A percentile compares a stretch with the other conserved stretches of the same genome.
Evolutionary conservation across 169 alveolate genomes (phyloP).

Genomic region (Eimeria necatrix): DNA sequence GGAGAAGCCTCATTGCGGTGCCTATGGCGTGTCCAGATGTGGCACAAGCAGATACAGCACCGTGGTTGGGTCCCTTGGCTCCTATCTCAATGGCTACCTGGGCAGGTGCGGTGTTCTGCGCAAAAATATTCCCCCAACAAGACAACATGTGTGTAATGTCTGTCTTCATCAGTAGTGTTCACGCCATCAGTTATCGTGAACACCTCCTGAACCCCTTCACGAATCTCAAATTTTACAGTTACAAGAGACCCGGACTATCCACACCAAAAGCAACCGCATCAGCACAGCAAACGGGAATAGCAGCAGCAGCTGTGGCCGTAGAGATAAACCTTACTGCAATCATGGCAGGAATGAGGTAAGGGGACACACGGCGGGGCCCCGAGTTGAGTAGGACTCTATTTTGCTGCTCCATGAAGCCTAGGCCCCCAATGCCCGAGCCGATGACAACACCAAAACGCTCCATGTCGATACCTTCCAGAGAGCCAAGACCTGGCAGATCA

Average conservation of each 20-base stretch:
- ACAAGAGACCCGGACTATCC: neutral
- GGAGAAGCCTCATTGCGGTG: conserved; percentile 85
- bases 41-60: conserved; percentile 90
- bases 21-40: conserved; percentile 91
- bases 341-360: conserved; percentile 88
- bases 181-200: too few species aligned
- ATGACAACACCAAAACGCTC: conserved; percentile 85
- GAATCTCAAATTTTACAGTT: neutral
- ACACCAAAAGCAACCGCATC: neutral
- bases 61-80: conserved; percentile 86
- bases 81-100: conserved; percentile 85
- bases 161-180: neutral
- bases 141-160: neutral
- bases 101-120: conserved; percentile 86
- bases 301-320: neutral
- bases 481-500: neutral
- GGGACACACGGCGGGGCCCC: conserved; percentile 85
- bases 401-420: conserved; percentile 84
- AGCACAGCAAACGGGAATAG: conserved; percentile 4
- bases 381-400: conserved; percentile 75
- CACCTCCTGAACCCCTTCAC: neutral
- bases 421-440: conserved; percentile 88
- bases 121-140: neutral
- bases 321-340: conserved; percentile 80
- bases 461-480: conserved; percentile 72